Evolutionary conservation across 345 rosid genomes (phyloP).

Genomic region (Eucalyptus caleyi): DNA sequence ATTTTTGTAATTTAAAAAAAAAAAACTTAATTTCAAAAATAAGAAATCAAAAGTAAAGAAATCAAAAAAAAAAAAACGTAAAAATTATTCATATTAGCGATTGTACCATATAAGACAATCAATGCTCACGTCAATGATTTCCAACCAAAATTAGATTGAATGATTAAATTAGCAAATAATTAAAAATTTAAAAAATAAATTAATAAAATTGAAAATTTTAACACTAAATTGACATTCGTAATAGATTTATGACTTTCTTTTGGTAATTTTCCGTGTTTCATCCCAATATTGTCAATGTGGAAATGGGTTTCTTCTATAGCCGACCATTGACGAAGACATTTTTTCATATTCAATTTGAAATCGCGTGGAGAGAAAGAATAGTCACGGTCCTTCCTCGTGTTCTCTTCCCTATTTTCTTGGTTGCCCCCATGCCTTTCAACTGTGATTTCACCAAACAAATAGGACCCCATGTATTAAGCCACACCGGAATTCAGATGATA

Average conservation of each 20-base stretch:
- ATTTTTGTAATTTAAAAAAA: not conserved
- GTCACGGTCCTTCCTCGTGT: not conserved
- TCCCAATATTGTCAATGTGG: not conserved
- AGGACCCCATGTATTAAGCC: not conserved
- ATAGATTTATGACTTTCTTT: rapidly evolving
- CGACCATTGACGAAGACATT: not conserved
- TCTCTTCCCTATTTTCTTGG: not conserved
- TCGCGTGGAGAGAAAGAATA: not conserved
- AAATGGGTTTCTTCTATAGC: not conserved
- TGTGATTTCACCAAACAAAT: not conserved
- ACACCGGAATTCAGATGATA: not conserved
- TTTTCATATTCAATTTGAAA: not conserved
- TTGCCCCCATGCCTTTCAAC: not conserved
- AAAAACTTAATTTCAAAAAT: too few relatives aligned
- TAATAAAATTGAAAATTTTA: not conserved
- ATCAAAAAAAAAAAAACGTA: not conserved
- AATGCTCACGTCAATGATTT: not conserved
- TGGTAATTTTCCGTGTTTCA: not conserved
- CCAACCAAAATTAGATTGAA: rapidly evolving
- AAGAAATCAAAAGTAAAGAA: rapidly evolving
- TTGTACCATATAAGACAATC: rapidly evolving
- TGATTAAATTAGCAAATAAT: not conserved
- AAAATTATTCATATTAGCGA: rapidly evolving
- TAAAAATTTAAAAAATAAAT: rapidly evolving
- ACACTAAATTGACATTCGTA: rapidly evolving